Percentiles rank a stretch among this genome's conserved stretches.
Conservation (phyloP, 2,329 filamentous ascomycete genomes). For the Trichoderma asperellum region DNA sequence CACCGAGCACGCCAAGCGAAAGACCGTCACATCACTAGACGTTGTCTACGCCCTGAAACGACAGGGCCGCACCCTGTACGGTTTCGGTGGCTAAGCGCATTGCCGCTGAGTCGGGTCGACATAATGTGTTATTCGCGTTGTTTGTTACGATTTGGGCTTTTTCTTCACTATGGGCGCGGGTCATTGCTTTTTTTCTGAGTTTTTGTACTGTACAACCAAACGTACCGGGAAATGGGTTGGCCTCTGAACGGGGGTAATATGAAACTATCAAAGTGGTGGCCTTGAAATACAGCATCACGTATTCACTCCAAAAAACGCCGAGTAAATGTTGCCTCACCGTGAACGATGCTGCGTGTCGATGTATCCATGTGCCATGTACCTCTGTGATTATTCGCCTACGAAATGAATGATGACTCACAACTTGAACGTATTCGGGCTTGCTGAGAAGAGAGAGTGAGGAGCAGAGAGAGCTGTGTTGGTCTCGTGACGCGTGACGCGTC, state of each 20-base stretch:
- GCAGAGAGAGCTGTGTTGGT: constrained; percentile 4
- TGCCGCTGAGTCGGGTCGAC: constrained; percentile 14
- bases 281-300: constrained; percentile 27
- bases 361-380: not conserved
- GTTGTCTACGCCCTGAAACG: constrained; percentile 71
- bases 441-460: not conserved
- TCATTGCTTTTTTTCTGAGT: constrained; percentile 46
- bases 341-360: not conserved
- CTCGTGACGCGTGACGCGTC: constrained; percentile 24
- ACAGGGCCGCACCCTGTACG: constrained; percentile 78
- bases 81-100: constrained; percentile 77
- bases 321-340: not conserved
- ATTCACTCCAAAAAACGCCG: not conserved
- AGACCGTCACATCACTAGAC: constrained; percentile 74
- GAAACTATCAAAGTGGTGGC: constrained; percentile 29
- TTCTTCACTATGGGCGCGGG: constrained; percentile 50
- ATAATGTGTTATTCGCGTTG: constrained; percentile 36
- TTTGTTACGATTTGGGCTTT: constrained; percentile 46
- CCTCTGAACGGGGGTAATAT: constrained; percentile 44
- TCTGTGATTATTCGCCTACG: not conserved
- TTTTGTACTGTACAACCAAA: constrained; percentile 43
- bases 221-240: constrained; percentile 44
- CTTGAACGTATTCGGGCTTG: no score
- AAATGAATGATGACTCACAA: not conserved
- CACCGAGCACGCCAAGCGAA: constrained; percentile 80